Base-by-base conservation (phyloP, 345 rosid species). In the Lepidium sativum region DNA sequence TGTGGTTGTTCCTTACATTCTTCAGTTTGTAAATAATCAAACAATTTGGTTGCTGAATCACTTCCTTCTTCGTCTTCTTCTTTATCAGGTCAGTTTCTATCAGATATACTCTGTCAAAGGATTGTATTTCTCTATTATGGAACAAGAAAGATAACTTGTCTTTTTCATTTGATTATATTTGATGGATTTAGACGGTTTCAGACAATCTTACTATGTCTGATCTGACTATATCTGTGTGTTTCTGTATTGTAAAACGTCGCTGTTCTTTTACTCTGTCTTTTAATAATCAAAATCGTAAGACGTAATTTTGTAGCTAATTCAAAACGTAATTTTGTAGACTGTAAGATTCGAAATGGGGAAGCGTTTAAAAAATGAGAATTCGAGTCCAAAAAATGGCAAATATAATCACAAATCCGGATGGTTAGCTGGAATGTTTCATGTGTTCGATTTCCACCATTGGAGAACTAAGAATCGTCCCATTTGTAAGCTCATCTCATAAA, bases 381-480 rank as follows among this genome's bases (percentile, higher is more conserved):
- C 84, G 27, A 79, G 62, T 62, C 35, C 65, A 58, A 68, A 39
- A 55, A 52, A 79, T 34, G 77, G 74, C 67, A 65, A 65, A 34
- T 32, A 68, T 68, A 67, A 60, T 34, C 54, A 75, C 48, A 84
- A 78, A 67, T 79, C 82, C 17, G 75, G 96, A 7, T 81, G 95
- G 75, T 67, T 81, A 75, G 67, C 80, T 76, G 83, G 78, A 40
- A 74, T 86, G 53, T 68, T 86, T 69, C 87, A 82, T 68, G 67
- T 81, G 50, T 84, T 88, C 62, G 80, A 83, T 52, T 69, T 84
- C 63, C 81, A 83, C 49, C 80, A 75, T 14, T 69, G 90, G 87
- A 74, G 72, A 73, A 37, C 71, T 16, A 65, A 53, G 48, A 52
- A 73, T 31, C 77, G 50, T 0, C 72, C 77, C 15, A 59, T 67